Base-by-base conservation (phyloP, 108 stramenopile species). In the Asterionellopsis glacialis region DNA sequence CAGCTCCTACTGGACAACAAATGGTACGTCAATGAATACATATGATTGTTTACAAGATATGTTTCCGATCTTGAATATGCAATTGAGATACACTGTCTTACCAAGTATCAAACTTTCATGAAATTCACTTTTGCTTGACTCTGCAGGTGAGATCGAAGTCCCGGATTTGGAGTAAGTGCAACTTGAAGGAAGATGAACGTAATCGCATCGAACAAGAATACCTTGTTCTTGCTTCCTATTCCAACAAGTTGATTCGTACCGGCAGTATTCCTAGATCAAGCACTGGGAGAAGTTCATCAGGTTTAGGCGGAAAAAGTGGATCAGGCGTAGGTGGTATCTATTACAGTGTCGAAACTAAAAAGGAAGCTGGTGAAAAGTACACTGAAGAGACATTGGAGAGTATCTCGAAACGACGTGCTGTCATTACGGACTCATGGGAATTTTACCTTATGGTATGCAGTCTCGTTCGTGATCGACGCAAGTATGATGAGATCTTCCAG, bases 391-490 rank as follows among this genome's bases (percentile, higher is more conserved):
- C 85, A 2, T 59, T 91, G 54, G 85, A 91, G 39, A 72, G 72
- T 49, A 87, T 91, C 61, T 85, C 90, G 62, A 87, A 91, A 65
- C 82, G 90, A 40, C 81, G 90, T 22, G 90, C 90, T 2, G 84
- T 91, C 57, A 91, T 91, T 44, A 87, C 83, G 58, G 89, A 90
- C 55, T 87, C 85, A 9, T 90, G 89, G 89, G 85, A 88, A 55
- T 91, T 91, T 72, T 88, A 85, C 61, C 84, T 83, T 11, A 87
- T 83, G 86, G 79, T 91, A 45, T 91, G 90, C 44, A 77, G 77
- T 16, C 58, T 91, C 38, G 45, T 91, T 59, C 65, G 85, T 21
- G 85, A 91, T 63, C 61, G 78, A 47, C 64, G 84, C 64, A 88
- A 88, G 59, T 91, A 91, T 53, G 82, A 88, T 64, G 90, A 91